phyloP scores from a whole-genome alignment of 2,329 filamentous ascomycete genomes.

The Neofusicoccum parvum region DNA sequence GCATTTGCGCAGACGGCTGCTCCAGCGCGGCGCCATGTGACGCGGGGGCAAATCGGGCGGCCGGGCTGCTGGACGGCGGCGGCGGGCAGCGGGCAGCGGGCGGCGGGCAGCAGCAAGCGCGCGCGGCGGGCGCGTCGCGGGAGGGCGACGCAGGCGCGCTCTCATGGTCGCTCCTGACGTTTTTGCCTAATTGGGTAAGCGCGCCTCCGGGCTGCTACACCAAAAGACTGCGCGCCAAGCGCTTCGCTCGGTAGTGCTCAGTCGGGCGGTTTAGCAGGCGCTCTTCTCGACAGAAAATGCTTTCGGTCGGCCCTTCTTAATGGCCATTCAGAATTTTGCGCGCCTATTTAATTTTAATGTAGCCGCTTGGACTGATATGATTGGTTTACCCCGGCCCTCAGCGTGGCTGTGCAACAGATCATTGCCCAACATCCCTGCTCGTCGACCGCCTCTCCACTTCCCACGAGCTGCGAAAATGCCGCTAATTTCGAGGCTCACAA shows the following conservation, averaged over 20 bases:
- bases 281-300: neutral
- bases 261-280: neutral
- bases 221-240: neutral
- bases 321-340: conserved; percentile 15
- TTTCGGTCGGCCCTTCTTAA: conserved; percentile 10
- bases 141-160: neutral
- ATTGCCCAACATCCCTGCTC: conserved; percentile 20
- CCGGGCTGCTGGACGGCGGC: neutral
- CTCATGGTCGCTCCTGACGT: neutral
- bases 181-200: conserved; percentile 13
- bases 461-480: conserved; percentile 19
- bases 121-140: too few relatives aligned
- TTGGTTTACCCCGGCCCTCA: conserved; percentile 18
- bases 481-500: conserved; percentile 12
- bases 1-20: neutral
- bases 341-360: conserved; percentile 19
- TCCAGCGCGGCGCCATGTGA: neutral
- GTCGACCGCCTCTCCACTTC: conserved; percentile 19
- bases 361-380: conserved; percentile 13
- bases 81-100: neutral
- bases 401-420: conserved; percentile 20
- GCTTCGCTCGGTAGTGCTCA: neutral
- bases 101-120: neutral
- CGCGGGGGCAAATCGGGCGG: neutral
- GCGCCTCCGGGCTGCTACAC: neutral